Conservation (phyloP, 371 early-diverging fungal species). For the Batkoa obscura region DNA sequence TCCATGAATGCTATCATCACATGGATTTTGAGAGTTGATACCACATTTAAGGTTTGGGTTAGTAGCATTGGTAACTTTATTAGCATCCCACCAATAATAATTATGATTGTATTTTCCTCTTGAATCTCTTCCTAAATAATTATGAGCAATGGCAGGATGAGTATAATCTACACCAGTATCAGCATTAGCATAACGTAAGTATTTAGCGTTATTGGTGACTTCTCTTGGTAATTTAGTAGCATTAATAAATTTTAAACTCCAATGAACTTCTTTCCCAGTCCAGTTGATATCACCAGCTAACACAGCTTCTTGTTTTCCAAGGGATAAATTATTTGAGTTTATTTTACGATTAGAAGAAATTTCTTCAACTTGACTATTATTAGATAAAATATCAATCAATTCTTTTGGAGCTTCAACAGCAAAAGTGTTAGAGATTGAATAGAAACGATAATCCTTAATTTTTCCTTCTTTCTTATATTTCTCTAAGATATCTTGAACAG, state of each 20-base stretch:
- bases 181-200: slow-evolving; percentile 11
- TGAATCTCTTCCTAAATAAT: slow-evolving; percentile 6
- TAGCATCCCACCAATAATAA: background rate
- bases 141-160: slow-evolving; percentile 50
- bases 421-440: slow-evolving; percentile 4
- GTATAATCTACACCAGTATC: slow-evolving; percentile 35
- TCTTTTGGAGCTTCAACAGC: background rate
- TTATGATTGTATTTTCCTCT: background rate
- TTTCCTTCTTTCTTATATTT: background rate
- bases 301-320: background rate
- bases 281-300: background rate
- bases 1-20: background rate
- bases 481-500: background rate
- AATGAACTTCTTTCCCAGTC: background rate
- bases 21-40: background rate
- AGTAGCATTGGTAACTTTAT: background rate
- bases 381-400: background rate
- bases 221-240: background rate
- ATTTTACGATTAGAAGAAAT: background rate
- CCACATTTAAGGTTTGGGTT: background rate
- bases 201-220: background rate
- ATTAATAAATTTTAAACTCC: background rate
- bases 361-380: background rate
- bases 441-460: slow-evolving; percentile 2
- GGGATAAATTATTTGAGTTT: too few relatives aligned